Base-by-base conservation (phyloP, 2,329 filamentous ascomycete genomes). In the Alternaria longipes region DNA sequence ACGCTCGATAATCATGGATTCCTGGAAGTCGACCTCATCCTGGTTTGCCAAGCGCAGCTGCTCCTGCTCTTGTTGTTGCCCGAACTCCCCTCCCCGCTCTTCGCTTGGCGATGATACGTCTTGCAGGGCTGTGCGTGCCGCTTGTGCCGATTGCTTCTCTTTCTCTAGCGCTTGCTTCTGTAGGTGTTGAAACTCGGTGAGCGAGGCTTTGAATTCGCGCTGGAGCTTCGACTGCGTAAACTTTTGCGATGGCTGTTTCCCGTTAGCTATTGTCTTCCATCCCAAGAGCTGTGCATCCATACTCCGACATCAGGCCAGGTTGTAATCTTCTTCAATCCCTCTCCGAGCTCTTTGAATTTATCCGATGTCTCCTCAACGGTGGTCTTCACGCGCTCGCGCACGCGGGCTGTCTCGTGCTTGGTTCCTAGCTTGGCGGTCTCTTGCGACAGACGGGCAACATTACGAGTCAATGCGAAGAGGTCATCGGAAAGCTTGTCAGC, bases 11-110 rank as follows among this genome's bases (percentile, higher is more conserved):
- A 99, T 99, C 60, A 99, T 84, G 16, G 91, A 90, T 70, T 99
- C 95, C 76, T 99, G 95, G 82, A 97, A 99, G 77, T 99, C 94
- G 44, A 99, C 95, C 75, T 99, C 96, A 70, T 93, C 90, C 78
- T 99, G 95, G 28, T 92, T 87, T 1, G 94, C 95, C 8, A 98
- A 85, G 57, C 92, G 91, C 12, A 91, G 84, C 69, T 94, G 87
- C 69, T 95, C 89, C 64, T 83, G 79, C 67, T 83, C 78, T 72
- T 94, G 89, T 22, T 47, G 56, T 65, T 88, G 84, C 46, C 84
- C 82, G 32, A 69, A 67, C 36, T 64, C 65, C 58, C 62, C 63
- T 40, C 34, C 54, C 56, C 88, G 86, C 63, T 74, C 71, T 57
- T 71, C 56, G 79, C 81, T 67, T 72, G 80, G 62, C 59, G 74